A percentile compares a stretch with the other conserved stretches of the same genome.
Conservation (phyloP, 2,329 filamentous ascomycete genomes). For the Penicillium sp. region DNA sequence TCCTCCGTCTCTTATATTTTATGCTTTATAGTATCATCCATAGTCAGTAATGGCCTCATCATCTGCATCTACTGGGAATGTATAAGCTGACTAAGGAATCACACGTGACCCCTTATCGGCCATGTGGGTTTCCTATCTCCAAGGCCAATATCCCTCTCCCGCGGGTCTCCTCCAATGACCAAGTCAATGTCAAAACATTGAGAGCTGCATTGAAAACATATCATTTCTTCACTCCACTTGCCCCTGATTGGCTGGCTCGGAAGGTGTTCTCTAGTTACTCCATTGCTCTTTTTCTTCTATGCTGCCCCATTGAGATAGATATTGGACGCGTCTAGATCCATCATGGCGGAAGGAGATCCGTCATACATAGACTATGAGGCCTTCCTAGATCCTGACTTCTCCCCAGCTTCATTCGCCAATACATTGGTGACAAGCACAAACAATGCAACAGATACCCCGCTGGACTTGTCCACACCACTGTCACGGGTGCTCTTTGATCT, state of each 20-base stretch:
- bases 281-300: background rate
- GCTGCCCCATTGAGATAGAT: background rate
- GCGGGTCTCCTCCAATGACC: background rate
- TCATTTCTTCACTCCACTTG: background rate
- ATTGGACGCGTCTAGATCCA: conserved; percentile 6
- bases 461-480: conserved; percentile 88
- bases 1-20: background rate
- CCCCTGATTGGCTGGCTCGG: background rate
- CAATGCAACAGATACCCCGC: conserved; percentile 76
- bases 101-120: conserved; percentile 5
- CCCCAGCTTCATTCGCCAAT: conserved; percentile 74
- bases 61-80: background rate
- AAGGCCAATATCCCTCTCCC: conserved; percentile 3
- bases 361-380: conserved; percentile 95
- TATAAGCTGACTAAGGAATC: conserved; percentile 1
- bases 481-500: conserved; percentile 92
- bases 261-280: background rate
- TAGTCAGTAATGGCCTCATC: background rate
- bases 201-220: background rate
- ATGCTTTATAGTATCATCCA: background rate
- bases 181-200: conserved; percentile 4
- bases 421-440: conserved; percentile 80
- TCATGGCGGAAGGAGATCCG: conserved; percentile 39
- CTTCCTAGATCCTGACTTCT: conserved; percentile 76
- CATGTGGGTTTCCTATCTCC: conserved; percentile 8